Evolutionary conservation across 768 basidiomycete species (phyloP).

Genomic region (Boletus patriciae): DNA sequence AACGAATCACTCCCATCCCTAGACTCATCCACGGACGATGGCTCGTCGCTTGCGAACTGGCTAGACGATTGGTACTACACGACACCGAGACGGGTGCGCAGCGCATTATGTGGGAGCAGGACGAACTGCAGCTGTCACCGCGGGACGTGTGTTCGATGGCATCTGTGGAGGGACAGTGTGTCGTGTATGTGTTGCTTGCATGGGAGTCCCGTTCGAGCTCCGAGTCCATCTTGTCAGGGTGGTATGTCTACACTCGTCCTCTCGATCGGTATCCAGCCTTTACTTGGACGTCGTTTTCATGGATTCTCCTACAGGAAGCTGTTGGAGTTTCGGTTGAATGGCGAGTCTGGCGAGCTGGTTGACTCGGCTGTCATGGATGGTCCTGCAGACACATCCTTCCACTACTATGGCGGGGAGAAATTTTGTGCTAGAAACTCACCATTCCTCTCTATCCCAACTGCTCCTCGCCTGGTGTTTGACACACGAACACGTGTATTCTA

Average conservation of each 20-base stretch:
- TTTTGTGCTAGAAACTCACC: not conserved
- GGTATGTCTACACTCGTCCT: not conserved
- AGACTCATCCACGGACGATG: constrained; percentile 9
- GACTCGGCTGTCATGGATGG: not conserved
- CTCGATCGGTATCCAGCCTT: not conserved
- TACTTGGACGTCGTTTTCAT: not conserved
- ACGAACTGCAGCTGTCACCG: fast-evolving
- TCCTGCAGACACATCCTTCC: not conserved
- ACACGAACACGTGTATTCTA: not conserved
- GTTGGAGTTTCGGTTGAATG: not conserved
- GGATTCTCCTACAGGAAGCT: not conserved
- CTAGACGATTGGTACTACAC: not conserved
- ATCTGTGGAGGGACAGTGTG: not conserved
- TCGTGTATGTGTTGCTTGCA: not conserved
- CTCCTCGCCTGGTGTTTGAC: not conserved
- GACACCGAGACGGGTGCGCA: not conserved
- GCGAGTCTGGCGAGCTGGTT: not conserved
- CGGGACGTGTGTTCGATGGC: not conserved
- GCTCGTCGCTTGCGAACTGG: not conserved
- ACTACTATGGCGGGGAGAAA: fast-evolving
- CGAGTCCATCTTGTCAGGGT: not conserved
- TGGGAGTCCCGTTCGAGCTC: no score
- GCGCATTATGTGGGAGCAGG: not conserved
- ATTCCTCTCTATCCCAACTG: not conserved
- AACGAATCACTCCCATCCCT: no score